Evolutionary conservation across 2,329 filamentous ascomycete species (phyloP).

Genomic region (Diaporthe humulicola): DNA sequence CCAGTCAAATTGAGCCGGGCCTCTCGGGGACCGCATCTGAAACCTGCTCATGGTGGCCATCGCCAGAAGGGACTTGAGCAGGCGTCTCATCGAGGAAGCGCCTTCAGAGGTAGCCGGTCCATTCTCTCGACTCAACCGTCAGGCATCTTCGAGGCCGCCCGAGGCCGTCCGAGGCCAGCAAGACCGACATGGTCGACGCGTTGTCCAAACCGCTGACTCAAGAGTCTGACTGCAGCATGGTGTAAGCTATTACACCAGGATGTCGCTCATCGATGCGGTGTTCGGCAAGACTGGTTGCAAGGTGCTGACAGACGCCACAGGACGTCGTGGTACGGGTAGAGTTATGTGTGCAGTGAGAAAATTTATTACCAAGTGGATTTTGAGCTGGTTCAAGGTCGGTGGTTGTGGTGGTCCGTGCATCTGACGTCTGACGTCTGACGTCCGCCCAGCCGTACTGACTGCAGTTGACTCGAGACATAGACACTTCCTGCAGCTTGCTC

Average conservation of each 20-base stretch:
- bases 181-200: not conserved
- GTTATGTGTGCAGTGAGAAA: not conserved
- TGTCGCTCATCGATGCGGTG: too few species aligned
- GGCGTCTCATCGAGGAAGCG: not conserved
- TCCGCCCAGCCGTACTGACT: not conserved
- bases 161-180: not conserved
- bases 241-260: not conserved
- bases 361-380: conserved; percentile 5
- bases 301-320: not conserved
- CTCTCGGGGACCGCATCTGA: not conserved
- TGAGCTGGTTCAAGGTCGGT: not conserved
- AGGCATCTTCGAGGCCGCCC: not conserved
- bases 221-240: not conserved
- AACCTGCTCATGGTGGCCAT: not conserved
- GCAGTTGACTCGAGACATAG: not conserved
- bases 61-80: not conserved
- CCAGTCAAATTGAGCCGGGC: not conserved
- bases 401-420: conserved; percentile 7
- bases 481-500: not conserved
- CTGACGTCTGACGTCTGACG: not conserved
- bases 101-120: not conserved
- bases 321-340: not conserved
- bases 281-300: not conserved
- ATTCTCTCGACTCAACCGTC: not conserved
- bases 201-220: not conserved